These are phyloP conservation scores for Colletotrichum lini DNA, from an alignment of 2,329 filamentous ascomycete genomes.

Conservation along the genomic window DNA sequence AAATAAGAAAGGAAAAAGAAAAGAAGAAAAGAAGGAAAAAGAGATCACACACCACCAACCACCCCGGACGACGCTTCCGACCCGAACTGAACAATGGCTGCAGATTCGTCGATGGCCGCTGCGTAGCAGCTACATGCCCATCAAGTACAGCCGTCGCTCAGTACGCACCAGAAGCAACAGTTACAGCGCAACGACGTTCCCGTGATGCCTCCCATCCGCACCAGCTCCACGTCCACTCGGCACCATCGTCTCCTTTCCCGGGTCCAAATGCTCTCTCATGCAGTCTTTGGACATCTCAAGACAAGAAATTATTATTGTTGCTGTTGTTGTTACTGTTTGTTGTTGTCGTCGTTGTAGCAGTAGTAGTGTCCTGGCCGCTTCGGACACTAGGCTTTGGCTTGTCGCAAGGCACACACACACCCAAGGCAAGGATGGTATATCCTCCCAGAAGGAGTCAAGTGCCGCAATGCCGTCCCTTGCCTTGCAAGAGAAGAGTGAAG, in stretches of 20 bases:
- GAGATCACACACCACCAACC: background rate
- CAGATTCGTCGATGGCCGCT: constrained; percentile 29
- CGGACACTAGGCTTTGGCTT: constrained; percentile 1
- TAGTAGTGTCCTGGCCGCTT: background rate
- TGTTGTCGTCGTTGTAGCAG: too few relatives aligned
- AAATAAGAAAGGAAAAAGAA: constrained; percentile 7
- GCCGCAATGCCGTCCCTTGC: constrained; percentile 5
- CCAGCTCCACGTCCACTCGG: background rate
- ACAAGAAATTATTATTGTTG: too few relatives aligned
- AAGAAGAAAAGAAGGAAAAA: constrained; percentile 15
- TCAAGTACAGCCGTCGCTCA: constrained; percentile 26
- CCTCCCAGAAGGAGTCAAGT: background rate
- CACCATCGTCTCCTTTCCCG: background rate
- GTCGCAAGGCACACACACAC: background rate
- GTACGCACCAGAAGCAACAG: background rate
- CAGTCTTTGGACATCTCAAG: background rate
- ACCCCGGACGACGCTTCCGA: constrained; percentile 19
- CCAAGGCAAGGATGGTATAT: too few relatives aligned
- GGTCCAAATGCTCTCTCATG: background rate
- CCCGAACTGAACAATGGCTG: constrained; percentile 30
- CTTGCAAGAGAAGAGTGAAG: constrained; percentile 15
- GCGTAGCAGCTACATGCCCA: constrained; percentile 22
- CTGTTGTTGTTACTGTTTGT: too few relatives aligned
- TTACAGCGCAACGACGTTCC: background rate
- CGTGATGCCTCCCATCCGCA: background rate